A percentile compares a stretch with the other conserved stretches of the same genome.
Evolutionary conservation across 495 filamentous ascomycete genomes (phyloP).

Genomic region (Daldinia caldariorum): DNA sequence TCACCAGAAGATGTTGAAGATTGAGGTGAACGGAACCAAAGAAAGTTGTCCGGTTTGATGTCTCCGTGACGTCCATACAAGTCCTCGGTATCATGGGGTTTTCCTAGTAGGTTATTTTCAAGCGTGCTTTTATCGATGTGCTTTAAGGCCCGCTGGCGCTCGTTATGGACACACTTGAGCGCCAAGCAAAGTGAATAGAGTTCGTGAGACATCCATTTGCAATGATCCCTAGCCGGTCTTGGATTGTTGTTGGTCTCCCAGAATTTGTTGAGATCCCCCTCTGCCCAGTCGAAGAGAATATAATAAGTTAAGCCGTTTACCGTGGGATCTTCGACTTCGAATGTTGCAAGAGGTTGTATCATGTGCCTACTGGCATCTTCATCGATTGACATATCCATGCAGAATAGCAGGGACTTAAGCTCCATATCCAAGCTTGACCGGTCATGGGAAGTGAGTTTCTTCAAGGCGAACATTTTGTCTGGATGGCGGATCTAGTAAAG

Average conservation of each 20-base stretch:
- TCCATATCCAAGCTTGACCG: conserved; percentile 29
- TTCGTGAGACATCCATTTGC: conserved; percentile 36
- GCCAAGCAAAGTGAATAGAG: conserved; percentile 31
- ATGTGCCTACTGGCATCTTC: conserved; percentile 10
- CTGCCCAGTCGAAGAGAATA: conserved; percentile 40
- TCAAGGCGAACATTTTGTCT: conserved; percentile 24
- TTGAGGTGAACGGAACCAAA: conserved; percentile 41
- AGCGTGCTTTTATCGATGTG: not conserved
- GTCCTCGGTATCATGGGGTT: conserved; percentile 43
- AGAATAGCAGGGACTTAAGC: conserved; percentile 31
- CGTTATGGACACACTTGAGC: conserved; percentile 34
- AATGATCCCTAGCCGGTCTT: conserved; percentile 14
- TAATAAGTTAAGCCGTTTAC: conserved; percentile 14
- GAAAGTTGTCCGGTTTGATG: conserved; percentile 54
- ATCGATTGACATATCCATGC: conserved; percentile 15
- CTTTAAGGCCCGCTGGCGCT: conserved; percentile 9
- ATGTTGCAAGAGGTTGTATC: conserved; percentile 30
- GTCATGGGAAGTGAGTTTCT: conserved; percentile 26
- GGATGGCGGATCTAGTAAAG: conserved; percentile 12
- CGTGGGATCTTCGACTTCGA: conserved; percentile 24
- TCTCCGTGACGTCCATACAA: conserved; percentile 50
- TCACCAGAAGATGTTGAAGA: not conserved
- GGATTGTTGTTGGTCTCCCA: conserved; percentile 17
- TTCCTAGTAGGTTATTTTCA: not conserved
- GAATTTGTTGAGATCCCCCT: conserved; percentile 32